Conservation (phyloP, 1,284 basidiomycete genomes). For the Gomphus bonarii region DNA sequence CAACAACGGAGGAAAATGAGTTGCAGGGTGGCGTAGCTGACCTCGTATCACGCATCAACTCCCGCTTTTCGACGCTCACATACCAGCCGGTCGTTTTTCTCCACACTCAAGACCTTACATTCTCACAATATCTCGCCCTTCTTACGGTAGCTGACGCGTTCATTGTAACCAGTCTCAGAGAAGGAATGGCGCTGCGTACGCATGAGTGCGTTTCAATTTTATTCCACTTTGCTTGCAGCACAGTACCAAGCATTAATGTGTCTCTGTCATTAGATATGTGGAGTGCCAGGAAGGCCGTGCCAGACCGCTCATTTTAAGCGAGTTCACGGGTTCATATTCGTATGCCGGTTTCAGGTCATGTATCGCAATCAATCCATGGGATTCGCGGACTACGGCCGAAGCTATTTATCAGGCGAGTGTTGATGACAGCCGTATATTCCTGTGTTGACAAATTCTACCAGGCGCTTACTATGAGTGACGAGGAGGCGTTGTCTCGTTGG, state of each 20-base stretch:
- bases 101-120: slow-evolving; percentile 80
- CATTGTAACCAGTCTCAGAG: slow-evolving; percentile 72
- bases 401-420: slow-evolving; percentile 51
- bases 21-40: slow-evolving; percentile 66
- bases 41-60: slow-evolving; percentile 74
- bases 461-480: slow-evolving; percentile 69
- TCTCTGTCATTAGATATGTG: slow-evolving; percentile 67
- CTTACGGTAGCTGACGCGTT: slow-evolving; percentile 83
- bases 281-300: slow-evolving; percentile 67
- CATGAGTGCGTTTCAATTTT: slow-evolving; percentile 19
- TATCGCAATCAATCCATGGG: slow-evolving; percentile 79
- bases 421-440: not conserved
- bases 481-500: slow-evolving; percentile 69
- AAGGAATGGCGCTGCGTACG: slow-evolving; percentile 73
- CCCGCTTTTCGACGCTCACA: slow-evolving; percentile 70
- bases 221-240: not conserved
- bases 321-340: slow-evolving; percentile 82
- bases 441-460: slow-evolving; percentile 14
- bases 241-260: slow-evolving; percentile 13
- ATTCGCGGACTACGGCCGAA: slow-evolving; percentile 60
- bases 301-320: slow-evolving; percentile 67
- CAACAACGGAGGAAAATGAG: slow-evolving; percentile 73
- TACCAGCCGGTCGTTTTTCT: slow-evolving; percentile 86
- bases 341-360: slow-evolving; percentile 81
- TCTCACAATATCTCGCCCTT: slow-evolving; percentile 77